phyloP scores from a whole-genome alignment of 2,329 filamentous ascomycete species.

The Phialophora tarda region DNA sequence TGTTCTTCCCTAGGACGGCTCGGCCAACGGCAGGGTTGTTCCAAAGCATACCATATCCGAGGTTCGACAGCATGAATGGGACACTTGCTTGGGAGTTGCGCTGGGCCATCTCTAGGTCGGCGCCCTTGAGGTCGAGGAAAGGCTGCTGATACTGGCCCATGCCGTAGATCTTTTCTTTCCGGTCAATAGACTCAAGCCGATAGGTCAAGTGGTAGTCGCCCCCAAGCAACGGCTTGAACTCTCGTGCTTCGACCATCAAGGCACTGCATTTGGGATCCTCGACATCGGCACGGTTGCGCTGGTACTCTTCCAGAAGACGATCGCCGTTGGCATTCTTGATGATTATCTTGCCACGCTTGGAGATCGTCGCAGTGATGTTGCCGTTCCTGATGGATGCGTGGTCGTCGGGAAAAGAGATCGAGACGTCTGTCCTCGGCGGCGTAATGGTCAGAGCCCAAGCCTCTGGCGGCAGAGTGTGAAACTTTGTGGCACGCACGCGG shows the following conservation, averaged over 20 bases:
- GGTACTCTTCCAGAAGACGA: constrained; percentile 60
- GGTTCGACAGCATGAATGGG: constrained; percentile 65
- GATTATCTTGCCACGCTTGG: constrained; percentile 57
- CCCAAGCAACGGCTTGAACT: constrained; percentile 61
- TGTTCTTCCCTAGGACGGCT: constrained; percentile 65
- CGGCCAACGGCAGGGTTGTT: constrained; percentile 68
- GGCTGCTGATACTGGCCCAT: constrained; percentile 74
- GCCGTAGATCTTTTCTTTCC: constrained; percentile 67
- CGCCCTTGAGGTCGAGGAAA: constrained; percentile 66
- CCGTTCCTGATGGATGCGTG: constrained; percentile 48
- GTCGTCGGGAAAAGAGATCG: constrained; percentile 24
- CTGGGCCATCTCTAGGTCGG: constrained; percentile 68
- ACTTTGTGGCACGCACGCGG: constrained; percentile 48
- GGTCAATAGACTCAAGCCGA: constrained; percentile 62
- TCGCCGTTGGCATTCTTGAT: constrained; percentile 53
- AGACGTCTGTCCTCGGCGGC: constrained; percentile 16
- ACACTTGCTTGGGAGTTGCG: constrained; percentile 70
- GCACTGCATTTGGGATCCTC: constrained; percentile 65
- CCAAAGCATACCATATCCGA: constrained; percentile 69
- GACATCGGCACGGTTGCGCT: constrained; percentile 57
- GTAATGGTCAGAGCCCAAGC: constrained; percentile 45
- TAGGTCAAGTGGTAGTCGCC: constrained; percentile 62
- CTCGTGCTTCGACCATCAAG: constrained; percentile 62
- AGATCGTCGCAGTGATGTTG: constrained; percentile 55
- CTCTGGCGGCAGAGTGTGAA: constrained; percentile 45